Percentiles rank a stretch among this genome's conserved stretches.
These are phyloP conservation scores for Backusella westeae DNA, from an alignment of 192 early-diverging fungal genomes.

Conservation along the genomic window DNA sequence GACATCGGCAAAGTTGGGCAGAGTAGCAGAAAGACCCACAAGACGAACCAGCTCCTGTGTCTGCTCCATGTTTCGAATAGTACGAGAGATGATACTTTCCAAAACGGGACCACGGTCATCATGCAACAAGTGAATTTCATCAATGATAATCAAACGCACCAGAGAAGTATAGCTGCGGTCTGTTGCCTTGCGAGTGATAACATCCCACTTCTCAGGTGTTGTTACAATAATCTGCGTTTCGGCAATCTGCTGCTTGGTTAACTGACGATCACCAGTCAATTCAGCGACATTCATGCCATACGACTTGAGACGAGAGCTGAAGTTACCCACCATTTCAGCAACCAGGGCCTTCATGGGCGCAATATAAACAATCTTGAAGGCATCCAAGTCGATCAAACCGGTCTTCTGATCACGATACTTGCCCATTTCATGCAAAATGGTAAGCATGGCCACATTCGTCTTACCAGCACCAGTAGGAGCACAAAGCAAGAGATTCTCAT, in stretches of 20 bases:
- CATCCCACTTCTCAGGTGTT: constrained; percentile 99
- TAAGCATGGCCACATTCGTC: constrained; percentile 97
- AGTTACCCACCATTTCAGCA: constrained; percentile 96
- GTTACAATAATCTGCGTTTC: constrained; percentile 98
- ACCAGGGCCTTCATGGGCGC: constrained; percentile 99
- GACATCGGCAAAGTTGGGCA: constrained; percentile 96
- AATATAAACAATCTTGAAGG: constrained; percentile 98
- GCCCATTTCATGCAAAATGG: constrained; percentile 86
- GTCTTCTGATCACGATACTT: constrained; percentile 73
- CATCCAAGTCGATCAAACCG: constrained; percentile 73
- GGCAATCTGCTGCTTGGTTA: constrained; percentile 96
- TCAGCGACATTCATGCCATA: constrained; percentile 92
- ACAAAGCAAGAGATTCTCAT: constrained; percentile 96
- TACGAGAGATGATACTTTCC: constrained; percentile 88
- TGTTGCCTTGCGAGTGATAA: constrained; percentile 94
- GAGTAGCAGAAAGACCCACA: constrained; percentile 90
- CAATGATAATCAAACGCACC: constrained; percentile 83
- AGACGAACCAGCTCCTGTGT: constrained; percentile 87
- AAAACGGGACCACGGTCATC: constrained; percentile 97
- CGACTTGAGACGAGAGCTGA: constrained; percentile 66
- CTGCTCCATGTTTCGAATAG: constrained; percentile 84
- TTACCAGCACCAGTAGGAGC: constrained; percentile 99
- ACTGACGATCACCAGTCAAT: constrained; percentile 93
- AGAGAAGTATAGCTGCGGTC: constrained; percentile 90
- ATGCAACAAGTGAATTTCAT: constrained; percentile 96